Base-by-base conservation (phyloP, 192 early-diverging fungal species). In the Umbelopsis isabellina region DNA sequence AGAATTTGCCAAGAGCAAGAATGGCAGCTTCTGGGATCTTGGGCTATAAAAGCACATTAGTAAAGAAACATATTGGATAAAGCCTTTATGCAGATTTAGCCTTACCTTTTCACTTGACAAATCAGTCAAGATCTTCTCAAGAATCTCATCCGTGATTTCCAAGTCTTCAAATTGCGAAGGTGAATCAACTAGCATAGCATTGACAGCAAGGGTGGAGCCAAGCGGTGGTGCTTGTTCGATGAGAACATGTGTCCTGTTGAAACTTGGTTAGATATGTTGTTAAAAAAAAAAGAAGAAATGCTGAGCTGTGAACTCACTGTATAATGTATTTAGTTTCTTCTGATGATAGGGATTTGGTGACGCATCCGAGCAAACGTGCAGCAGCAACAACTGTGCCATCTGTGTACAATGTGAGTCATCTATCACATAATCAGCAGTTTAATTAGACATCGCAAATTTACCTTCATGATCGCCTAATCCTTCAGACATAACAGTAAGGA, bases 401-500 rank as follows among this genome's bases (percentile, higher is more conserved):
- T 61, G 27, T 8, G 12, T 12, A 16, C 1, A 0, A 61, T 35
- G 55, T 35, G 55, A 37, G 18, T 35, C 30, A 35, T 35, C n/a
- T 8, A 9, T 23, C 20, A 21, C 0, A 23, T 23, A 25, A 6
- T 23, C 11, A 22, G 25, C 5, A 52, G 2, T 10, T 12, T 21
- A 5, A 52, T 25, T 22, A 25, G 22, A 61, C 37, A 37, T 1
- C 5, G 2, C 1, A 49, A n/a, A 51, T 71, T 30, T 76, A 79
- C 66, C 79, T 46, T 65, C 51, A 47, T 47, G 79, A n/a, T 75
- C 79, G n/a, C 79, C 73, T 58, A 97, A 67, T 20, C 79, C 86
- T n/a, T 86, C 83, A 25, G 79, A 69, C 23, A 97, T 76, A 21
- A 92, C 79, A 13, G 69, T 76, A 23, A 87, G 78, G 16, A 95